Base-by-base conservation (phyloP, 2,329 filamentous ascomycete genomes). In the Hypoxylon sp. region DNA sequence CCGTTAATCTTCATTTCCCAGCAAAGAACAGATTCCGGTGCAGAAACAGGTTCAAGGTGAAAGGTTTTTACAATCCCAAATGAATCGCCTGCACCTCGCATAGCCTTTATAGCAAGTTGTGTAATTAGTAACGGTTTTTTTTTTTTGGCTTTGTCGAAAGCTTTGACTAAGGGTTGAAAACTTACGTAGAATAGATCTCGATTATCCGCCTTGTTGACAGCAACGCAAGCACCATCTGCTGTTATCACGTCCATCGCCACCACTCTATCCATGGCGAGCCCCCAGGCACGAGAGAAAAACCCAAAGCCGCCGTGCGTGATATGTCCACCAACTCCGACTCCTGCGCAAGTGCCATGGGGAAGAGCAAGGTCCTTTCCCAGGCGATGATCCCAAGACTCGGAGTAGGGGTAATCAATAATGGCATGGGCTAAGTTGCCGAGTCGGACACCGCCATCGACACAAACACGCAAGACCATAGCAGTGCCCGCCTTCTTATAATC, bases 221-320 rank as follows among this genome's bases (percentile, higher is more conserved):
- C 41, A 3, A 67, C 51, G 5, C 47, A 37, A 1, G 40, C 43
- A 4, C 69, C 68, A 34, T 68, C 59, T 4, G 67, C 64, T 11
- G 78, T 67, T 0, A 82, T 74, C 1, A 81, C 76, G 20, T 77
- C 73, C 2, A 78, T 65, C n/a, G 67, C 74, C 7, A 75, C 60
- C 13, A 83, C 71, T 16, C 75, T 73, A 51, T 83, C 80, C 34
- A 82, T 68, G 2, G 78, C 71, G 2, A 78, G 66, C 12, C 80
- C 80, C 74, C 77, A 81, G 20, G 73, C 68, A 3, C 80, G 71
- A 2, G 73, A 75, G 7, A 66, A 63, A 34, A 70, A 65, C 1
- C 75, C 76, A 51, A 69, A 77, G 3, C 75, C 77, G 5, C 78
- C 78, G 38, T 78, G 76, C 1, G 75, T 69, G 30, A 73, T 71